Conservation (phyloP, 2,329 filamentous ascomycete species). For the Trichoderma arundinaceum region DNA sequence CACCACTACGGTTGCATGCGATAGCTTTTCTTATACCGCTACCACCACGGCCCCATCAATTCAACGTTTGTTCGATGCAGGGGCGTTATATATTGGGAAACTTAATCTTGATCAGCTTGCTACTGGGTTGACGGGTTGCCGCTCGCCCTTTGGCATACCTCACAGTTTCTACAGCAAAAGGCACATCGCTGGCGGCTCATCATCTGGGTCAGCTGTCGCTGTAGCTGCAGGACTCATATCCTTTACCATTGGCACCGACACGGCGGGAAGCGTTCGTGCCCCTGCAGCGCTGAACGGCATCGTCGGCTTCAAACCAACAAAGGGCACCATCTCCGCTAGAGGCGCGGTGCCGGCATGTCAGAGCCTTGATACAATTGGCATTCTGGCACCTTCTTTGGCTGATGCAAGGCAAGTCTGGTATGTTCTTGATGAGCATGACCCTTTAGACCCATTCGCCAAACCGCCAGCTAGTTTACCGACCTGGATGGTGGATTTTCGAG, state of each 20-base stretch:
- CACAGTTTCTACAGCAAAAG: slow-evolving; percentile 32
- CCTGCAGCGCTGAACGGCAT: slow-evolving; percentile 36
- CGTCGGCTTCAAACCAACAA: slow-evolving; percentile 32
- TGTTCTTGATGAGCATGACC: slow-evolving; percentile 10
- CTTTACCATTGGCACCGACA: slow-evolving; percentile 36
- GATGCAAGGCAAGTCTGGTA: slow-evolving; percentile 22
- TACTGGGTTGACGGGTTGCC: slow-evolving; percentile 35
- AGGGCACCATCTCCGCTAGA: slow-evolving; percentile 18
- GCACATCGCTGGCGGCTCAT: slow-evolving; percentile 36
- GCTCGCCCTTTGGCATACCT: slow-evolving; percentile 32
- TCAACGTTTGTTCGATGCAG: slow-evolving; percentile 36
- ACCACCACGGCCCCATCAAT: slow-evolving; percentile 34
- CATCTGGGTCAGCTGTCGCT: slow-evolving; percentile 34
- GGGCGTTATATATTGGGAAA: slow-evolving; percentile 49
- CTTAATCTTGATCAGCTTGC: slow-evolving; percentile 57
- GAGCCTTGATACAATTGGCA: slow-evolving; percentile 14
- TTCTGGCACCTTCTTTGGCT: neutral
- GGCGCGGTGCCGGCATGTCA: slow-evolving; percentile 6
- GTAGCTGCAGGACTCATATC: slow-evolving; percentile 35
- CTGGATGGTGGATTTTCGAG: slow-evolving; percentile 20
- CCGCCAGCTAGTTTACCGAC: neutral
- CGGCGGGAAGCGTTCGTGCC: slow-evolving; percentile 34
- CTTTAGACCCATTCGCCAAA: slow-evolving; percentile 20
- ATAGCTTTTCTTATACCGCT: slow-evolving; percentile 27
- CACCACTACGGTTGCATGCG: slow-evolving; percentile 33